Evolutionary conservation across 352 stramenopile genomes (phyloP).

Genomic region (Pythium guiyangense): DNA sequence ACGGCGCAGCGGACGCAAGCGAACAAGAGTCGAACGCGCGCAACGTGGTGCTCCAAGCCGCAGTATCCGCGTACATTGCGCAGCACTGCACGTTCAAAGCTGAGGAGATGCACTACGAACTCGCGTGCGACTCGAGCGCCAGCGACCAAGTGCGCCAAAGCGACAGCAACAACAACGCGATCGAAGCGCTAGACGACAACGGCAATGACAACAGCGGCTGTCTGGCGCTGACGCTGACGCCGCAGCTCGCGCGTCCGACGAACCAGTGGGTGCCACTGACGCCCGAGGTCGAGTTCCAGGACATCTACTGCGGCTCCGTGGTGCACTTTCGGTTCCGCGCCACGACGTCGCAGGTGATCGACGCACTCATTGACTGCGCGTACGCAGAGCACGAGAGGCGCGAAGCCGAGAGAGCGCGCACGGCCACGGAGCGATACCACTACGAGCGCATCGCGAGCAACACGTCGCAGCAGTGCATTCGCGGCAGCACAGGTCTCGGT

Average conservation of each 20-base stretch:
- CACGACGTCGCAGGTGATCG: conserved; percentile 14
- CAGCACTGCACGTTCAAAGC: conserved; percentile 1
- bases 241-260: conserved; percentile 3
- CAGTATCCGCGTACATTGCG: conserved; percentile 6
- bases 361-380: conserved; percentile 16
- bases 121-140: not conserved
- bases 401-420: no score
- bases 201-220: not conserved
- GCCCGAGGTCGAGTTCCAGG: no score
- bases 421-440: no score
- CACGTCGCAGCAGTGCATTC: not conserved
- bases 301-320: no score
- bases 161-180: not conserved
- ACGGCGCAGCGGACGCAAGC: no score
- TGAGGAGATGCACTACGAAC: conserved; percentile 9
- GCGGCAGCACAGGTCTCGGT: not conserved
- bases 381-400: conserved; percentile 16
- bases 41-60: conserved; percentile 10
- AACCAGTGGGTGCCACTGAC: no score
- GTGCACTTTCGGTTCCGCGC: no score
- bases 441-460: no score
- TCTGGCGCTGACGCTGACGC: not conserved
- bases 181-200: no score
- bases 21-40: conserved; percentile 8
- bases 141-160: no score